Conservation (phyloP, 2,329 filamentous ascomycete species). For the Trichophyton schoenleinii region DNA sequence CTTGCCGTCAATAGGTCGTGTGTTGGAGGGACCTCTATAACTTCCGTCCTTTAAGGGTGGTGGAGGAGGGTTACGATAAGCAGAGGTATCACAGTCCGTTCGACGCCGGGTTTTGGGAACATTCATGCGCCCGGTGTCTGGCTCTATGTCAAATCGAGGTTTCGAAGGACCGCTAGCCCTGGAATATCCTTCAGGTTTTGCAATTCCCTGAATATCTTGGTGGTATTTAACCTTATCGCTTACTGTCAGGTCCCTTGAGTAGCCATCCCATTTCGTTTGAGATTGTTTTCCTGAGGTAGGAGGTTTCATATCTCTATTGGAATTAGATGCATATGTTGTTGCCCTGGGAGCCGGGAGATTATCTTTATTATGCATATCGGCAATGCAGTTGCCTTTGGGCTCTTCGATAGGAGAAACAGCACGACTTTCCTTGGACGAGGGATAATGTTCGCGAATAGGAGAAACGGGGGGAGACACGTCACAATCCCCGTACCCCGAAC, state of each 20-base stretch:
- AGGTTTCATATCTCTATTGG: neutral
- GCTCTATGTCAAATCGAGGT: constrained; percentile 26
- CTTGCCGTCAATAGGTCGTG: neutral
- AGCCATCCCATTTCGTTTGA: constrained; percentile 47
- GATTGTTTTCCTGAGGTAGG: constrained; percentile 10
- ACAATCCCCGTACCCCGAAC: constrained; percentile 12
- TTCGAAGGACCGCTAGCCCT: constrained; percentile 18
- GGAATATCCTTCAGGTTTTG: constrained; percentile 17
- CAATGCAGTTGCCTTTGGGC: constrained; percentile 6
- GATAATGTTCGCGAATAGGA: constrained; percentile 20
- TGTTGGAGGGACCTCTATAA: neutral
- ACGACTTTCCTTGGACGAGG: constrained; percentile 16
- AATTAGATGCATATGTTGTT: neutral
- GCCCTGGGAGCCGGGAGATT: neutral
- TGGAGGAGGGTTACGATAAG: constrained; percentile 16
- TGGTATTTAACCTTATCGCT: constrained; percentile 43
- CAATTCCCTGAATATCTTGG: constrained; percentile 42
- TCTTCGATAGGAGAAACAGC: constrained; percentile 34
- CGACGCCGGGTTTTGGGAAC: constrained; percentile 22
- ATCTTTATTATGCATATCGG: neutral
- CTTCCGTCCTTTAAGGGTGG: constrained; percentile 60
- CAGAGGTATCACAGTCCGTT: constrained; percentile 28
- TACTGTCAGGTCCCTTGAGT: constrained; percentile 53
- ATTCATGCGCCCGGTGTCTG: constrained; percentile 27
- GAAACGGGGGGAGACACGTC: constrained; percentile 38